Evolutionary conservation across 2,329 filamentous ascomycete genomes (phyloP).

Genomic region (Alternaria atra): DNA sequence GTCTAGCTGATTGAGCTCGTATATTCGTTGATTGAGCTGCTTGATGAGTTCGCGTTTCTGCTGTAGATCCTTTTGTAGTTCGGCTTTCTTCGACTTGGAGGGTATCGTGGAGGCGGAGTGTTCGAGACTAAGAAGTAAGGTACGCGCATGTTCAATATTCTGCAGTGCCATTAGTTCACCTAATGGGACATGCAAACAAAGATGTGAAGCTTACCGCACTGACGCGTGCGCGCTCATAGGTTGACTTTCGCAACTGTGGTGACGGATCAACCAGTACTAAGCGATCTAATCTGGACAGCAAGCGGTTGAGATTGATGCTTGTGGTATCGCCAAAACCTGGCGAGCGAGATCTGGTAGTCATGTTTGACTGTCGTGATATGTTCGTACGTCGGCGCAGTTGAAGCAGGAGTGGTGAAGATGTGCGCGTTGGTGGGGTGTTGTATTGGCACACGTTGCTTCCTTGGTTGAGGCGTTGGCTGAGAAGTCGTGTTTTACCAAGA

Average conservation of each 20-base stretch:
- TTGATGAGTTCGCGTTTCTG: conserved; percentile 73
- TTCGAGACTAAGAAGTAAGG: conserved; percentile 74
- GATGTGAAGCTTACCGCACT: conserved; percentile 58
- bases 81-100: conserved; percentile 62
- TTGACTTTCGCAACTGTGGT: conserved; percentile 66
- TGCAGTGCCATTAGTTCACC: conserved; percentile 41
- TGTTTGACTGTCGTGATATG: conserved; percentile 5
- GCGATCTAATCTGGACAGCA: conserved; percentile 72
- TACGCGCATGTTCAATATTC: conserved; percentile 77
- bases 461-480: not conserved
- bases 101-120: conserved; percentile 66
- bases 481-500: not conserved
- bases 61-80: conserved; percentile 70
- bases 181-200: not conserved
- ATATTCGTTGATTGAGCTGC: conserved; percentile 69
- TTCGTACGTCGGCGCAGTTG: not conserved
- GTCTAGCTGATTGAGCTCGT: conserved; percentile 72
- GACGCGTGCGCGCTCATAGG: conserved; percentile 71
- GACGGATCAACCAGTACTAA: conserved; percentile 70
- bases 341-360: conserved; percentile 34
- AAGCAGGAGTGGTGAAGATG: not conserved
- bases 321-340: conserved; percentile 39
- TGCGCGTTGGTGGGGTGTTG: not conserved
- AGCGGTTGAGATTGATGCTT: conserved; percentile 65
- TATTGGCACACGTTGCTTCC: not conserved